Evolutionary conservation across 768 basidiomycete species (phyloP).

Genomic region (Termitomyces sp.): DNA sequence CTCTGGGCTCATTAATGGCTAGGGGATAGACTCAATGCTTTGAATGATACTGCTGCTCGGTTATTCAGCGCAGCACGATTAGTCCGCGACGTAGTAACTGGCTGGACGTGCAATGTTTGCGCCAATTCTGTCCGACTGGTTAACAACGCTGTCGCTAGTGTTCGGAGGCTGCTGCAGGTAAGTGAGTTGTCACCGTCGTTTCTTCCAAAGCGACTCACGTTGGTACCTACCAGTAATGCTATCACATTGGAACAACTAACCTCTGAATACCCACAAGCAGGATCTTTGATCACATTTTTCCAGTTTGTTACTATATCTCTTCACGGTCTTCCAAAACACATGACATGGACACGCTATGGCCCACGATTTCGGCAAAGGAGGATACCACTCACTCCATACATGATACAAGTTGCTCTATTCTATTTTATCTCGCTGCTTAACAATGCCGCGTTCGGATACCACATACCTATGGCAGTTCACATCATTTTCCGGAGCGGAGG

Average conservation of each 20-base stretch:
- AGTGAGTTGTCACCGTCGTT: not conserved
- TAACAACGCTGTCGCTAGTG: constrained; percentile 62
- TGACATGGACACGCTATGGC: constrained; percentile 43
- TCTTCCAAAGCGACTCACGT: not conserved
- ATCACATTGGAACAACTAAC: constrained; percentile 74
- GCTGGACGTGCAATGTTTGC: constrained; percentile 2
- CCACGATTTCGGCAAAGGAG: constrained; percentile 56
- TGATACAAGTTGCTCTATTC: constrained; percentile 79
- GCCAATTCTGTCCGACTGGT: constrained; percentile 38
- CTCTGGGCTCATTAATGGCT: not conserved
- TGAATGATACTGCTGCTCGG: not conserved
- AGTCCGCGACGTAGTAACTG: not conserved
- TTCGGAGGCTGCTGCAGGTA: constrained; percentile 91
- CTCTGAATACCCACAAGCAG: constrained; percentile 59
- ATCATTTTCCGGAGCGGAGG: constrained; percentile 93
- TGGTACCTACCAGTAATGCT: constrained; percentile 56
- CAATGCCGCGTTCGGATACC: constrained; percentile 85
- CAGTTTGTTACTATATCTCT: constrained; percentile 80
- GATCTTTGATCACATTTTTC: constrained; percentile 81
- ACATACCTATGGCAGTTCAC: constrained; percentile 88
- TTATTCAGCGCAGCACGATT: not conserved
- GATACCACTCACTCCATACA: constrained; percentile 70
- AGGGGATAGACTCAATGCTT: not conserved
- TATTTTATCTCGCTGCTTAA: constrained; percentile 78
- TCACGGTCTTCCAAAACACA: constrained; percentile 63